phyloP scores from a whole-genome alignment of 345 rosid species.

The Pugionium dolabratum region DNA sequence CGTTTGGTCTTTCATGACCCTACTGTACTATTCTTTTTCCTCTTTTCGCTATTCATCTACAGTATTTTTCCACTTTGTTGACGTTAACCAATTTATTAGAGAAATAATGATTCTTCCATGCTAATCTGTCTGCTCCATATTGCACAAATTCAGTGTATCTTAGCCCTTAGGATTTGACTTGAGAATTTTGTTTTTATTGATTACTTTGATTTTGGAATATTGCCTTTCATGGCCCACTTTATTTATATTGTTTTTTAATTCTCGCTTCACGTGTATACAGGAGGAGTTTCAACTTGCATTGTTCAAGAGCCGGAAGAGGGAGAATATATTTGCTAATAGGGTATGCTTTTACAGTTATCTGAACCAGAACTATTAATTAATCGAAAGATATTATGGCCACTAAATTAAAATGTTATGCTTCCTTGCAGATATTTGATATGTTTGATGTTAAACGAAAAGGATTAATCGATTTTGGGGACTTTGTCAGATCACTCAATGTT shows the following conservation, averaged over 20 bases:
- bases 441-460: constrained; percentile 92
- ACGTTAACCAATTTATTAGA: constrained; percentile 20
- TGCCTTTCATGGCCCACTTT: constrained; percentile 31
- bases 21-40: background rate
- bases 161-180: constrained; percentile 37
- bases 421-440: constrained; percentile 62
- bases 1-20: constrained; percentile 34
- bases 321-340: constrained; percentile 92
- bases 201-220: constrained; percentile 31
- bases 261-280: constrained; percentile 49
- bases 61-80: constrained; percentile 15
- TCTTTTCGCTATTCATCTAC: constrained; percentile 31
- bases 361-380: no score
- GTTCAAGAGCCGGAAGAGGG: constrained; percentile 87
- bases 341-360: constrained; percentile 37
- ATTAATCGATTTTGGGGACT: constrained; percentile 89
- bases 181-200: constrained; percentile 9
- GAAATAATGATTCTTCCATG: constrained; percentile 25
- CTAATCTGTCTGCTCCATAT: background rate
- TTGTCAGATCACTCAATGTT: constrained; percentile 83
- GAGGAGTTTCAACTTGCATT: constrained; percentile 96
- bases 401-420: no score
- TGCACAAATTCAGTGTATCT: constrained; percentile 30
- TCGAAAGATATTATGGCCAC: no score
- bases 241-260: constrained; percentile 3